A percentile compares a stretch with the other conserved stretches of the same genome.
phyloP scores from a whole-genome alignment of 2,329 filamentous ascomycete genomes.

The Ophiocordyceps camponoti-leonardi region DNA sequence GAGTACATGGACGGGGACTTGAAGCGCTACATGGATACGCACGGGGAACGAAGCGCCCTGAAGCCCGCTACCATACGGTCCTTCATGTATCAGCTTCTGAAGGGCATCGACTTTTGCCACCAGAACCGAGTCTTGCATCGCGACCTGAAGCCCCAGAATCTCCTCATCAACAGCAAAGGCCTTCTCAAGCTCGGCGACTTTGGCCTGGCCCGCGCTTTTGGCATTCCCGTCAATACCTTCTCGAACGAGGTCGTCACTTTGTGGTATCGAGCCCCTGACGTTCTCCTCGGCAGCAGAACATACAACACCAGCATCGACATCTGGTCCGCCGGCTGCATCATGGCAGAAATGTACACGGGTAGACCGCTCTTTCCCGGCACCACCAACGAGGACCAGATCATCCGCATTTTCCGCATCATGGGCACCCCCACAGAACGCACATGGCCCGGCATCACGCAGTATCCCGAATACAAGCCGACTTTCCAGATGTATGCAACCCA shows the following conservation, averaged over 20 bases:
- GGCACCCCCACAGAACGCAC: constrained; percentile 88
- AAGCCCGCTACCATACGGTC: constrained; percentile 89
- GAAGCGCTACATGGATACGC: constrained; percentile 96
- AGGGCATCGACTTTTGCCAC: constrained; percentile 95
- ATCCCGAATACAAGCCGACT: constrained; percentile 93
- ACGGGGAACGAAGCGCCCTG: constrained; percentile 75
- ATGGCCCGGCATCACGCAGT: constrained; percentile 88
- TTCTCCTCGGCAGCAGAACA: constrained; percentile 80
- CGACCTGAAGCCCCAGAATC: constrained; percentile 89
- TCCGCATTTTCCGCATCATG: constrained; percentile 97
- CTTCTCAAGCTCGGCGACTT: constrained; percentile 90
- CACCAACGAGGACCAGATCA: constrained; percentile 92
- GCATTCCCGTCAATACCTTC: constrained; percentile 95
- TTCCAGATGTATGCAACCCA: constrained; percentile 93
- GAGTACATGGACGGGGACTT: constrained; percentile 98
- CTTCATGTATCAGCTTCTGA: constrained; percentile 95
- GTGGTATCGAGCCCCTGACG: constrained; percentile 95
- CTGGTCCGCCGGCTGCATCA: constrained; percentile 97
- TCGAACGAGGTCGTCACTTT: constrained; percentile 95
- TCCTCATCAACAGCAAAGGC: constrained; percentile 85
- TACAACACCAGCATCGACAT: constrained; percentile 99
- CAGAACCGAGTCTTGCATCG: constrained; percentile 92
- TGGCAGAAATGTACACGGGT: constrained; percentile 99
- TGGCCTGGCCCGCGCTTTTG: constrained; percentile 82
- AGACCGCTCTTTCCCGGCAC: constrained; percentile 91